Base-by-base conservation (phyloP, 768 basidiomycete genomes). In the Candolleomyces aberdarensis region DNA sequence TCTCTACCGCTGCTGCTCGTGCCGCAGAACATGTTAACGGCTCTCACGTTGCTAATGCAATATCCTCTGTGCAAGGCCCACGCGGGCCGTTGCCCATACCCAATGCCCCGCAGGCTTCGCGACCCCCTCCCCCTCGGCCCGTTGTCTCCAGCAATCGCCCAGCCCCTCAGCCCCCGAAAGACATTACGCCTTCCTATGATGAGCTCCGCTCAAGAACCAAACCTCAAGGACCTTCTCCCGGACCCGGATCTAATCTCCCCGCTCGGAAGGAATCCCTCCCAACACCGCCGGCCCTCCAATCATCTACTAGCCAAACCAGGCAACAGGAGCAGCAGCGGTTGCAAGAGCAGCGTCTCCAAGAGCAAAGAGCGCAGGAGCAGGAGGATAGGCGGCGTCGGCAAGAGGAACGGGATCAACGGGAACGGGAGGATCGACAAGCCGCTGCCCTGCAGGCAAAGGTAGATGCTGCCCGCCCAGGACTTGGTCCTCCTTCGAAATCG, bases 181-280 rank as follows among this genome's bases (percentile, higher is more conserved):
- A 77, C 9, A 83, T 85, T 32, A 82, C 85, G 4, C 86, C 88
- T 0, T 83, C 83, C 7, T 78, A 85, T 5, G 83, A 86, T 0
- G 89, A 92, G 66, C 76, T 89, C 29, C 83, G 87, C 39, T 79
- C 85, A 19, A 80, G 91, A 14, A 78, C 83, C 49, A 88, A 86
- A 65, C 82, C 83, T 0, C 81, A 82, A 41, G 85, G 84, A 3
- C 83, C 80, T 17, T 76, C 76, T 13, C 55, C 74, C 65, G 41
- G 64, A 54, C 67, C 71, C 52, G 62, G 69, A 56, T 63, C 72
- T 56, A 63, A 62, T n/a, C 58, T 75, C 9, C 78, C 83, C n/a
- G 63, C 69, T 49, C 77, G 84, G 65, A 84, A 82, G 61, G 85
- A 87, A 55, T 83, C 84, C 13, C 64, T 80, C 20, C 67, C 70